These are phyloP conservation scores for Nigrograna mackinnonii DNA, from an alignment of 2,329 filamentous ascomycete genomes.

Conservation along the genomic window DNA sequence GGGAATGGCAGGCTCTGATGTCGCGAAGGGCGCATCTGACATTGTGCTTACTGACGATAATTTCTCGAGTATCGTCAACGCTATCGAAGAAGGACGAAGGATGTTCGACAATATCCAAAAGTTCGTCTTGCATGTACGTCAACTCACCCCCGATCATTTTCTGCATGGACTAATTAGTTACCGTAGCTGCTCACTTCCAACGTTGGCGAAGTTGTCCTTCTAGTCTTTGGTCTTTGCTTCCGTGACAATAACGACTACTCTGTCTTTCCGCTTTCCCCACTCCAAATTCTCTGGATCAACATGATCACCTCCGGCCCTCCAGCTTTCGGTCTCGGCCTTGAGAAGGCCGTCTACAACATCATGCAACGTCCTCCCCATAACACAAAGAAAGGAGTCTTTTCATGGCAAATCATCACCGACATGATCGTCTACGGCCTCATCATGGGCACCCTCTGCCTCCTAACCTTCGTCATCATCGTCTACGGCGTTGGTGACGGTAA, in stretches of 20 bases:
- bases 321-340: constrained; percentile 39
- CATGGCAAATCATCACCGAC: constrained; percentile 35
- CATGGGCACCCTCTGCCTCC: constrained; percentile 36
- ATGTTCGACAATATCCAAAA: constrained; percentile 54
- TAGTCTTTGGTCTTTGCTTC: constrained; percentile 39
- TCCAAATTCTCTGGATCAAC: constrained; percentile 44
- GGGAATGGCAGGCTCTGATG: constrained; percentile 48
- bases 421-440: constrained; percentile 40
- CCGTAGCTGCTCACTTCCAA: constrained; percentile 34
- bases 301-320: constrained; percentile 42
- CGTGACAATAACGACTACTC: constrained; percentile 34
- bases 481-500: constrained; percentile 36
- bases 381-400: constrained; percentile 32
- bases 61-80: constrained; percentile 50
- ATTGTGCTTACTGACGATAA: constrained; percentile 52
- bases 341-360: constrained; percentile 38
- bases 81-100: constrained; percentile 49
- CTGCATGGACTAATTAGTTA: too few relatives aligned
- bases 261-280: constrained; percentile 40
- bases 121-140: constrained; percentile 39
- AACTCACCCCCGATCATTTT: constrained; percentile 6
- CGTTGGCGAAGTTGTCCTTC: constrained; percentile 36
- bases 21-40: constrained; percentile 49
- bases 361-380: constrained; percentile 31
- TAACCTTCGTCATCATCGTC: constrained; percentile 37